These are phyloP conservation scores for Crithidia bombi DNA, from an alignment of 208 protist species.

Conservation along the genomic window DNA sequence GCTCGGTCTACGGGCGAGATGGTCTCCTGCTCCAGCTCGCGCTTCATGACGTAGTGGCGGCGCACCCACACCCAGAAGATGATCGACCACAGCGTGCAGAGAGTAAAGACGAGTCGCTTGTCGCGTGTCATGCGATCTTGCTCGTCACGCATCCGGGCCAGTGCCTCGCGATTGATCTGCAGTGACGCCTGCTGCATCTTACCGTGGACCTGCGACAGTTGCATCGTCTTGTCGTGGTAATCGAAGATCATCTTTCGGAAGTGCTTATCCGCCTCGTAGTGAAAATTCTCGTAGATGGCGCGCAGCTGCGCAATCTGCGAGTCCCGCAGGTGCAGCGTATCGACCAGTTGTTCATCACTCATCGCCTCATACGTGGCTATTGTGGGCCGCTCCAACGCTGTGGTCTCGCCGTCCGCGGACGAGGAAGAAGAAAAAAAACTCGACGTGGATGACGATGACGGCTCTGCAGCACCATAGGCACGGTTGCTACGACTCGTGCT, in stretches of 20 bases:
- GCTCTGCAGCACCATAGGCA: neutral
- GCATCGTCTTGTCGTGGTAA: constrained; percentile 89
- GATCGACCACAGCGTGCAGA: constrained; percentile 62
- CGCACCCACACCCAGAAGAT: constrained; percentile 89
- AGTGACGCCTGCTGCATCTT: constrained; percentile 82
- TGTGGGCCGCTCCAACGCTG: constrained; percentile 51
- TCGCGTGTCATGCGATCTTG: constrained; percentile 86
- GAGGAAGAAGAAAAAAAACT: constrained; percentile 5
- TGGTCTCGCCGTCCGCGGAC: neutral
- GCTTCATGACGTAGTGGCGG: constrained; percentile 70
- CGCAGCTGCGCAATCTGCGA: constrained; percentile 66
- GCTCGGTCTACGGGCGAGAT: constrained; percentile 14
- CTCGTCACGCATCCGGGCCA: constrained; percentile 82
- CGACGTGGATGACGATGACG: neutral
- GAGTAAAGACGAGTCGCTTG: constrained; percentile 61
- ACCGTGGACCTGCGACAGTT: constrained; percentile 89
- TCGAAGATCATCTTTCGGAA: constrained; percentile 87
- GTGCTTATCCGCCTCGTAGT: constrained; percentile 85
- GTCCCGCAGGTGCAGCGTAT: constrained; percentile 62
- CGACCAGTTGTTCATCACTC: constrained; percentile 53
- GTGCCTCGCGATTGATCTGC: constrained; percentile 79
- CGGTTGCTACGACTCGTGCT: neutral
- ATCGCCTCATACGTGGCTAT: constrained; percentile 76
- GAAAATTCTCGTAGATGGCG: constrained; percentile 80
- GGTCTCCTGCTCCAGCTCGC: constrained; percentile 50